A percentile compares a stretch with the other conserved stretches of the same genome.
Evolutionary conservation across 169 alveolate species (phyloP).

Genomic region (Fabrea salina): DNA sequence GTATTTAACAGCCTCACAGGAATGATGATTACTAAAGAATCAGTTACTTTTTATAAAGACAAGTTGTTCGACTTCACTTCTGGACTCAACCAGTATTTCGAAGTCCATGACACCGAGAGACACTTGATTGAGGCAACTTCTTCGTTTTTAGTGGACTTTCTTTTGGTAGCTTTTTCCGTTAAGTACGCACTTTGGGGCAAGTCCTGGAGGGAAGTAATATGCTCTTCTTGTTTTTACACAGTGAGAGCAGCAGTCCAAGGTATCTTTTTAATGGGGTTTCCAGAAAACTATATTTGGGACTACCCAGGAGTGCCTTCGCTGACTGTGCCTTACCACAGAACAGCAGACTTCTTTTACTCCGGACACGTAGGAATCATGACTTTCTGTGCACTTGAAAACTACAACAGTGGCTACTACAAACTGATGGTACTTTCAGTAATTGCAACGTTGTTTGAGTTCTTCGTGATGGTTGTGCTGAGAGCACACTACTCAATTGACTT

Average conservation of each 20-base stretch:
- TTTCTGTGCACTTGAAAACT: slow-evolving; percentile 9
- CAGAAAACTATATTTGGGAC: slow-evolving; percentile 65
- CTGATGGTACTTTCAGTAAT: background rate
- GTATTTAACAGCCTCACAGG: slow-evolving; percentile 1
- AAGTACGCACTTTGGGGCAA: background rate
- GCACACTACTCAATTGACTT: slow-evolving; percentile 35
- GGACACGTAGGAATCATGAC: slow-evolving; percentile 70
- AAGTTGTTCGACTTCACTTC: background rate
- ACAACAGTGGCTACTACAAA: background rate
- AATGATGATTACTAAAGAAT: background rate
- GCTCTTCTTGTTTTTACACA: slow-evolving; percentile 11
- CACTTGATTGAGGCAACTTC: background rate
- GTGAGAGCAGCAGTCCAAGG: slow-evolving; percentile 27
- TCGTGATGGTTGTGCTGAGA: slow-evolving; percentile 33
- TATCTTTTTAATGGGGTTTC: slow-evolving; percentile 37
- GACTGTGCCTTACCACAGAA: slow-evolving; percentile 55
- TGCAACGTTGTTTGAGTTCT: background rate
- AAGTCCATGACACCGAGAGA: background rate
- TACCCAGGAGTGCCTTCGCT: slow-evolving; percentile 69
- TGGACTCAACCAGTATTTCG: slow-evolving; percentile 1
- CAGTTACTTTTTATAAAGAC: background rate
- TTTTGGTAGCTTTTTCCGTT: background rate
- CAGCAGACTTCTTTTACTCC: slow-evolving; percentile 70
- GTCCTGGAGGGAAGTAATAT: slow-evolving; percentile 28
- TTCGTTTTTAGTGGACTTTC: background rate